These are phyloP conservation scores for Martensiomyces pterosporus DNA, from an alignment of 192 early-diverging fungal species.

Conservation along the genomic window DNA sequence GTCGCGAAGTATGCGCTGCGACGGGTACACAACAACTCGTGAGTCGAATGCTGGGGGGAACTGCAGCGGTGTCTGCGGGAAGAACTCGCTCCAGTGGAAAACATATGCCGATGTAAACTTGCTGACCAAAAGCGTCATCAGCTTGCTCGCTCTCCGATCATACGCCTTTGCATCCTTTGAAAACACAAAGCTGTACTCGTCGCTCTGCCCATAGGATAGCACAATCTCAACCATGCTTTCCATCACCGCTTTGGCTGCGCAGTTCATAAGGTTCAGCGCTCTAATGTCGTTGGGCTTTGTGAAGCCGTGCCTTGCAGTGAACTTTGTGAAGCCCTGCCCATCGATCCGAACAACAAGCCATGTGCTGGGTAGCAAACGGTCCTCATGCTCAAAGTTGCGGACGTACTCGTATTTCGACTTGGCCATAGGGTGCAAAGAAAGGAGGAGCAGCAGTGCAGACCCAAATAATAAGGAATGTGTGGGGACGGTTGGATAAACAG, in stretches of 20 bases:
- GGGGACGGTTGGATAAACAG: too few species aligned
- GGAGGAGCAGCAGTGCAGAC: constrained; percentile 2
- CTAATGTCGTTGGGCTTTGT: constrained; percentile 74
- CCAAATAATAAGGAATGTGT: too few species aligned
- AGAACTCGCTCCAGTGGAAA: constrained; percentile 73
- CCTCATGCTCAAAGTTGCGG: constrained; percentile 77
- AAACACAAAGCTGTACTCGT: constrained; percentile 88
- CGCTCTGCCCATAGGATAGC: constrained; percentile 88
- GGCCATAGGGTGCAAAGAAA: constrained; percentile 63
- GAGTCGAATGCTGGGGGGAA: constrained; percentile 91
- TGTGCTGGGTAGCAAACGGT: constrained; percentile 75
- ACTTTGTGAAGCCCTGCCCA: constrained; percentile 86
- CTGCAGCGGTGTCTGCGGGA: constrained; percentile 57
- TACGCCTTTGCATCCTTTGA: constrained; percentile 59
- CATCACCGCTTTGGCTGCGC: constrained; percentile 76
- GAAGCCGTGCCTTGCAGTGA: constrained; percentile 72
- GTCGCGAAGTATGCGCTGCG: constrained; percentile 75
- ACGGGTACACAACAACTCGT: constrained; percentile 84
- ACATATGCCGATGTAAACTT: constrained; percentile 86
- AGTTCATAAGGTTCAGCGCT: constrained; percentile 79
- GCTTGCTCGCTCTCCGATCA: constrained; percentile 75
- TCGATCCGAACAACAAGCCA: constrained; percentile 92
- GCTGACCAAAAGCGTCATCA: constrained; percentile 75
- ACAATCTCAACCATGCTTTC: constrained; percentile 72
- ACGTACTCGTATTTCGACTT: constrained; percentile 93